phyloP scores from a whole-genome alignment of 2,329 filamentous ascomycete genomes.

The Fulvia fulva region DNA sequence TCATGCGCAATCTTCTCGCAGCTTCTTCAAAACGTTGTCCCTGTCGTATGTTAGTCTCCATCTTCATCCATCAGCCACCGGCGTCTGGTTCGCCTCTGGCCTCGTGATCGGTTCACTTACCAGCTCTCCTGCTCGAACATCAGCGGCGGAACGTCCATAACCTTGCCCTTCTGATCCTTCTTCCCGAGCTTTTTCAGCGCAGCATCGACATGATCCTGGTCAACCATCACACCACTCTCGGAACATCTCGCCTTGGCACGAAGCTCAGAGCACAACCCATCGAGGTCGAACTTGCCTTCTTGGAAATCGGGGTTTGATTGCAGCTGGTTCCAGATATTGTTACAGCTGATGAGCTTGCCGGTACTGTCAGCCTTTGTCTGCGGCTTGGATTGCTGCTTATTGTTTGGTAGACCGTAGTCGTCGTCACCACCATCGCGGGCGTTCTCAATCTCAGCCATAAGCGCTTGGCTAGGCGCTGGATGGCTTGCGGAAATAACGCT shows the following conservation, averaged over 20 bases:
- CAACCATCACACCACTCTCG: conserved; percentile 81
- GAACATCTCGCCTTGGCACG: conserved; percentile 96
- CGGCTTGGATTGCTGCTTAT: conserved; percentile 4
- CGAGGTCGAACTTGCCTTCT: conserved; percentile 87
- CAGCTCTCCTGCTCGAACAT: conserved; percentile 12
- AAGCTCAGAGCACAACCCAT: conserved; percentile 85
- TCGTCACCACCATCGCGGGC: conserved; percentile 68
- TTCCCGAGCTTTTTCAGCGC: conserved; percentile 42
- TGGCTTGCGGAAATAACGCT: conserved; percentile 4
- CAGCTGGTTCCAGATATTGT: conserved; percentile 91
- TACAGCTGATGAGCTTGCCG: conserved; percentile 71
- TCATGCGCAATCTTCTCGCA: conserved; percentile 5
- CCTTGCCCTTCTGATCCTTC: conserved; percentile 8
- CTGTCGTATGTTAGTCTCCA: neutral
- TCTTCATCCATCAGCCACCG: neutral
- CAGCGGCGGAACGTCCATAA: neutral
- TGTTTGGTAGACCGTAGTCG: conserved; percentile 40
- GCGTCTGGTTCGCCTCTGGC: neutral
- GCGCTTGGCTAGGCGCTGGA: conserved; percentile 44
- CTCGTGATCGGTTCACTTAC: conserved; percentile 1
- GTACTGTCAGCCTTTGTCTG: conserved; percentile 16
- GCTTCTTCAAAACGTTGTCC: conserved; percentile 10
- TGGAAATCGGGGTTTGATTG: conserved; percentile 84
- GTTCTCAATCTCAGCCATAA: conserved; percentile 74
- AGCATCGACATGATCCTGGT: conserved; percentile 79